These are phyloP conservation scores for Curvularia lunata DNA, from an alignment of 2,329 filamentous ascomycete species.

Conservation along the genomic window DNA sequence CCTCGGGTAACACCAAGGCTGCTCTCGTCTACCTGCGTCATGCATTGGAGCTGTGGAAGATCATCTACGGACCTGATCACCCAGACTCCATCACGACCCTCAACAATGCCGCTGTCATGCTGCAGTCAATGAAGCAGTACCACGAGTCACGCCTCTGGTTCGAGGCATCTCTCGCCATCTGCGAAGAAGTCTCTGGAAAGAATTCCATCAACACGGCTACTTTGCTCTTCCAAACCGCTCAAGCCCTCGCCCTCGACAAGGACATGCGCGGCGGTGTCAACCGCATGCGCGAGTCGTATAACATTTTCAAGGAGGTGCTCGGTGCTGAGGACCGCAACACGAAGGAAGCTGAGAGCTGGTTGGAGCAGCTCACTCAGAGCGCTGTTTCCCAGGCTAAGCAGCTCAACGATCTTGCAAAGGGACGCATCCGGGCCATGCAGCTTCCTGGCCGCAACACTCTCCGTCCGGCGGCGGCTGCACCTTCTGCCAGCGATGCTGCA, in stretches of 20 bases:
- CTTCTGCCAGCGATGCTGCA: slow-evolving; percentile 59
- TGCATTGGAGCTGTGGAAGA: slow-evolving; percentile 93
- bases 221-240: slow-evolving; percentile 94
- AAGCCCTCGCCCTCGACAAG: slow-evolving; percentile 92
- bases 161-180: slow-evolving; percentile 86
- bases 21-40: slow-evolving; percentile 92
- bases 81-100: slow-evolving; percentile 98
- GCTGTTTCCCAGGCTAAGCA: slow-evolving; percentile 94
- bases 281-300: slow-evolving; percentile 96
- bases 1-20: slow-evolving; percentile 83
- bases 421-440: slow-evolving; percentile 73
- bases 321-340: slow-evolving; percentile 95
- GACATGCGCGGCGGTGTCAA: slow-evolving; percentile 90
- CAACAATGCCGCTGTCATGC: slow-evolving; percentile 98
- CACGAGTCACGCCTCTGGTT: slow-evolving; percentile 97
- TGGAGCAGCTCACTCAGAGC: slow-evolving; percentile 94
- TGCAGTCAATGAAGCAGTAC: slow-evolving; percentile 93
- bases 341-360: slow-evolving; percentile 95
- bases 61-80: slow-evolving; percentile 92
- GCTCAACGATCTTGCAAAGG: slow-evolving; percentile 80
- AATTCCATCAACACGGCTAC: slow-evolving; percentile 93
- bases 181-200: slow-evolving; percentile 87
- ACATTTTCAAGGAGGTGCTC: slow-evolving; percentile 87
- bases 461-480: slow-evolving; percentile 67
- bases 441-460: slow-evolving; percentile 64